Percentiles rank a stretch among this genome's conserved stretches.
phyloP scores from a whole-genome alignment of 345 rosid genomes.

The Populus ilicifolia region DNA sequence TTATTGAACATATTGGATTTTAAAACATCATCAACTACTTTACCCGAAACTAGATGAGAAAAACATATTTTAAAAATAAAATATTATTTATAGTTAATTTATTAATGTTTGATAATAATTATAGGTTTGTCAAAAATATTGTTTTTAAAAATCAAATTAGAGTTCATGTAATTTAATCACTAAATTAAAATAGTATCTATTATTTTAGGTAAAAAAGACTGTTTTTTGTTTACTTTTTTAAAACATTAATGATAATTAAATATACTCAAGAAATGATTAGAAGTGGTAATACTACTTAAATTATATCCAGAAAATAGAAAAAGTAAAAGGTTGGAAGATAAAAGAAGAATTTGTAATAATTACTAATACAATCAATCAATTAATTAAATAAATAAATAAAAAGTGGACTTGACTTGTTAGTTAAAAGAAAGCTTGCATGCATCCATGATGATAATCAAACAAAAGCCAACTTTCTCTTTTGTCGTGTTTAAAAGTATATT shows the following conservation, averaged over 20 bases:
- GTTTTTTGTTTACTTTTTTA: not conserved
- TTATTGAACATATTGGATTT: fast-evolving
- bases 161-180: not conserved
- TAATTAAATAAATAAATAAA: not conserved
- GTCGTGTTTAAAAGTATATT: not conserved
- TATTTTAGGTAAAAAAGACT: not conserved
- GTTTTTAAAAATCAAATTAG: not conserved
- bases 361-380: not conserved
- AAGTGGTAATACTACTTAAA: not conserved
- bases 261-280: not conserved
- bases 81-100: not conserved
- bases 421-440: not conserved
- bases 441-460: slow-evolving; percentile 15
- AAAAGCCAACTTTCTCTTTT: slow-evolving; percentile 19
- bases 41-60: fast-evolving
- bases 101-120: not conserved
- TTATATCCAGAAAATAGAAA: not conserved
- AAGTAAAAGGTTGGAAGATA: not conserved
- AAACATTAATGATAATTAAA: not conserved
- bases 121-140: not conserved
- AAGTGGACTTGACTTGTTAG: not conserved
- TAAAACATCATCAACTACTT: too few species aligned
- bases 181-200: not conserved
- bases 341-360: not conserved
- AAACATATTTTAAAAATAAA: not conserved